Conservation (phyloP, 345 rosid species). For the Trapa incisa region DNA sequence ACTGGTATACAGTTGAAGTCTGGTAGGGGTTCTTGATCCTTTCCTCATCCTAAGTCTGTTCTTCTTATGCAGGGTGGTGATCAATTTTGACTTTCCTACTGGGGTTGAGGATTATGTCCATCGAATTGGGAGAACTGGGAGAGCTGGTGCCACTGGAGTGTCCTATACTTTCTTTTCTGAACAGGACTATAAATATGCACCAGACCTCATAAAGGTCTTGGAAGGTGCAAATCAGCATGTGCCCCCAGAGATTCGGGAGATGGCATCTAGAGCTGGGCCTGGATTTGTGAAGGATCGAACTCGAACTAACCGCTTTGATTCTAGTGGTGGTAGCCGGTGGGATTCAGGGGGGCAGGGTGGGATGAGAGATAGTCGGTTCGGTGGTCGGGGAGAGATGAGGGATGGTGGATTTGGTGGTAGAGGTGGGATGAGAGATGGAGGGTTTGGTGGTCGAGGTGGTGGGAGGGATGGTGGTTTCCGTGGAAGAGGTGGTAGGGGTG, state of each 20-base stretch:
- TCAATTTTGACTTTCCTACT: slow-evolving; percentile 86
- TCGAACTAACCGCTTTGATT: slow-evolving; percentile 58
- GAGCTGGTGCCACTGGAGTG: slow-evolving; percentile 97
- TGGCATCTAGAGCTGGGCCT: slow-evolving; percentile 72
- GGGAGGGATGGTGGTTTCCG: slow-evolving; percentile 30
- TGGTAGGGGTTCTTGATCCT: not conserved
- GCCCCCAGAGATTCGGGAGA: slow-evolving; percentile 72
- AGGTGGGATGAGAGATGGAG: slow-evolving; percentile 26
- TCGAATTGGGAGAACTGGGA: slow-evolving; percentile 95
- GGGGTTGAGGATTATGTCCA: slow-evolving; percentile 98
- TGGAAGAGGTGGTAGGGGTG: slow-evolving; percentile 36
- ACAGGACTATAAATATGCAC: slow-evolving; percentile 76
- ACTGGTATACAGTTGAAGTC: not conserved
- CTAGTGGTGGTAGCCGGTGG: slow-evolving; percentile 56
- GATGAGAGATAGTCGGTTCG: slow-evolving; percentile 31
- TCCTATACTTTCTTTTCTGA: slow-evolving; percentile 87
- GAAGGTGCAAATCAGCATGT: slow-evolving; percentile 92
- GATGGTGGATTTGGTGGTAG: slow-evolving; percentile 39
- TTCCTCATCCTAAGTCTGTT: not conserved
- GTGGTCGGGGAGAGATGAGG: slow-evolving; percentile 35
- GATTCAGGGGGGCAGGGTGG: slow-evolving; percentile 49
- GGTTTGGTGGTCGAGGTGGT: slow-evolving; percentile 33
- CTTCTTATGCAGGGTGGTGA: slow-evolving; percentile 55
- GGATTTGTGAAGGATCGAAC: slow-evolving; percentile 58
- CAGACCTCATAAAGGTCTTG: slow-evolving; percentile 73